Evolutionary conservation across 23 red algal genomes (phyloP).

Genomic region (Gracilaria caudata): DNA sequence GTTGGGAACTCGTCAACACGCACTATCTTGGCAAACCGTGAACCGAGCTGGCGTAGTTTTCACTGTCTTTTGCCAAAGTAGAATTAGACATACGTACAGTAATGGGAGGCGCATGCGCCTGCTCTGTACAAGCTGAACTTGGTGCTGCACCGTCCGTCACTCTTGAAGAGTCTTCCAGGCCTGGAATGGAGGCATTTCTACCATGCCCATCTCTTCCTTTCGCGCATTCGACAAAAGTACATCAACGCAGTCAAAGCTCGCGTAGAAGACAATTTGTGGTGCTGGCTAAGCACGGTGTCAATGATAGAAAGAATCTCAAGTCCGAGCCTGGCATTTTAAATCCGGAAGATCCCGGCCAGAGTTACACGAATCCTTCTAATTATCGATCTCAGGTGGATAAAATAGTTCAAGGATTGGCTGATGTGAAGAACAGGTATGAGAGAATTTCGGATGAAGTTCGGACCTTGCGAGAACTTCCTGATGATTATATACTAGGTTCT

Average conservation of each 20-base stretch:
- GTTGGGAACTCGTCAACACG: no score
- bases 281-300: not conserved
- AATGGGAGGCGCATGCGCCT: no score
- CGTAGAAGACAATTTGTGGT: not conserved
- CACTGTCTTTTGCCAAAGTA: no score
- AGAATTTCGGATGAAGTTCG: constrained; percentile 40
- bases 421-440: constrained; percentile 21
- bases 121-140: no score
- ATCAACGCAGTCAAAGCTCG: not conserved
- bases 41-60: no score
- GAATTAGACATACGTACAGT: no score
- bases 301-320: not conserved
- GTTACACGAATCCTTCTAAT: no score
- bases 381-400: constrained; percentile 4
- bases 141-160: no score
- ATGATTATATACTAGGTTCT: constrained; percentile 39
- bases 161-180: not conserved
- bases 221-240: not conserved
- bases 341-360: not conserved
- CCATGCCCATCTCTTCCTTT: not conserved
- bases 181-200: not conserved
- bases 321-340: not conserved
- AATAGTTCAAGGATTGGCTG: not conserved
- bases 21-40: no score
- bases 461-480: constrained; percentile 18